Base-by-base conservation (phyloP, 2,329 filamentous ascomycete species). In the Fusarium chlamydosporum region DNA sequence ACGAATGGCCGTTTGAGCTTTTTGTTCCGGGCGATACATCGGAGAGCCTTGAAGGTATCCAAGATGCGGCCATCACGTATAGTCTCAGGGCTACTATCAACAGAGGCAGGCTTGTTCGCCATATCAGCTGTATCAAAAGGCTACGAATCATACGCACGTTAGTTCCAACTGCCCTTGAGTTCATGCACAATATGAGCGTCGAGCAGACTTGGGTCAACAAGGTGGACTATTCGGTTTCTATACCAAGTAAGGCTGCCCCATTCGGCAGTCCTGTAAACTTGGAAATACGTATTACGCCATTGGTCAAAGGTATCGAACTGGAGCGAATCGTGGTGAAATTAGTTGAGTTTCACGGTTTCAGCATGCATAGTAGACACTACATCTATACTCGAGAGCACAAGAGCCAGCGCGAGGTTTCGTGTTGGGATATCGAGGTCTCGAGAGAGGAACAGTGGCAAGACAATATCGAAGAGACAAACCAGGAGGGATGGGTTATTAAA, bases 151-250 rank as follows among this genome's bases (percentile, higher is more conserved):
- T 95, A 50, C 88, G 92, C 52, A 94, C 92, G 0, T 81, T 94
- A 40, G 90, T 92, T 53, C 85, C 91, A 7, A 89, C 88, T 42
- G 90, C 91, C 6, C 83, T 94, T 59, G 92, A 94, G 76, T 86
- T 94, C 66, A 86, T 92, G 54, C 91, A 97, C 79, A 90, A 92
- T 43, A 95, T 97, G 91, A 92, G 91, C 61, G 93, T 98, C 68
- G 94, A 97, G 79, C 97, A 97, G 76, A 91, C 96, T 62, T 99
- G 96, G 96, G 91, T 93, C 3, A 94, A 97, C 82, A 99, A 99
- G 82, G 87, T 98, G 72, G 93, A 97, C 78, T 98, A 98, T 80
- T 94, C 93, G 34, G 93, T 99, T 61, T 89, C 92, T 48, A 92
- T 97, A 15, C 95, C 95, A 1, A 94, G 92, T 74, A 97, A 97